These are phyloP conservation scores for Penicillium italicum DNA, from an alignment of 2,329 filamentous ascomycete genomes.

Conservation along the genomic window DNA sequence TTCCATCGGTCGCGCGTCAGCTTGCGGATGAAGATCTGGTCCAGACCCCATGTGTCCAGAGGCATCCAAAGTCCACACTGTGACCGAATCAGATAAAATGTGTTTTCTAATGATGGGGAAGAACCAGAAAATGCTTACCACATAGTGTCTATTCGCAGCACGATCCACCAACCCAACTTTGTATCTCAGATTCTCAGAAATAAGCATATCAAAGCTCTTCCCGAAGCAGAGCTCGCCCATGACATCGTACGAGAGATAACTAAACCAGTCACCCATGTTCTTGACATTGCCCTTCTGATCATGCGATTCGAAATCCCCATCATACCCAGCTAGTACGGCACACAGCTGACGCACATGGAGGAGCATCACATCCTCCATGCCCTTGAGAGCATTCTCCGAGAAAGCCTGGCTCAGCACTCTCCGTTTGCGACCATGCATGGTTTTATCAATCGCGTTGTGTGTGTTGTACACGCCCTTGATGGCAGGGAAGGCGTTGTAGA, in stretches of 20 bases:
- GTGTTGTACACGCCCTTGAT: conserved; percentile 64
- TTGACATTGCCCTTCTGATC: conserved; percentile 28
- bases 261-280: conserved; percentile 40
- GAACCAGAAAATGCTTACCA: conserved; percentile 51
- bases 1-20: conserved; percentile 64
- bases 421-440: conserved; percentile 66
- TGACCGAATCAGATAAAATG: background rate
- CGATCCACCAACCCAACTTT: conserved; percentile 64
- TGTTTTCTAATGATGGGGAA: background rate
- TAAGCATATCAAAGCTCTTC: conserved; percentile 51
- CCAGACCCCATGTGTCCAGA: conserved; percentile 62
- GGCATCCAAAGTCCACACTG: conserved; percentile 70
- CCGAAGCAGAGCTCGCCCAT: conserved; percentile 52
- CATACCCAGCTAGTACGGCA: conserved; percentile 28
- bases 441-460: conserved; percentile 67
- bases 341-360: conserved; percentile 66
- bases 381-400: conserved; percentile 61
- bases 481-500: conserved; percentile 70
- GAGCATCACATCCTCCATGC: conserved; percentile 65
- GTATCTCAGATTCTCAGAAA: conserved; percentile 52
- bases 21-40: conserved; percentile 64
- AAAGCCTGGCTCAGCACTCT: conserved; percentile 70
- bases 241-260: conserved; percentile 50
- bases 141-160: conserved; percentile 65
- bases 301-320: conserved; percentile 14